Evolutionary conservation across 768 basidiomycete species (phyloP).

Genomic region (Tricholoma bakamatsutake): DNA sequence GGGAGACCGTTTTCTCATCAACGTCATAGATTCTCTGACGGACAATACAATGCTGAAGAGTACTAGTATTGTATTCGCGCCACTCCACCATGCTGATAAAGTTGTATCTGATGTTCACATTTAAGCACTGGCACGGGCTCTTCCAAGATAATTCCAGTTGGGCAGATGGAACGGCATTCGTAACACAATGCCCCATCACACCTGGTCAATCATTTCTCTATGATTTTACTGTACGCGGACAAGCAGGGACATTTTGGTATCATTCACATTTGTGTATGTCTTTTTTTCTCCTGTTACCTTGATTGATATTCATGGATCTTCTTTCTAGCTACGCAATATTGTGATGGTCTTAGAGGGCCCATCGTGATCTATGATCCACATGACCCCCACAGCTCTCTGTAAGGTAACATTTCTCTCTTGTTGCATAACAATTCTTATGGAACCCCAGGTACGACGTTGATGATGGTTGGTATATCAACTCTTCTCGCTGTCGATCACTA

Average conservation of each 20-base stretch:
- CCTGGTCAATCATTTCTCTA: constrained; percentile 34
- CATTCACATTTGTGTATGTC: constrained; percentile 24
- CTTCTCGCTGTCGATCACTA: too few species aligned
- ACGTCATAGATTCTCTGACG: constrained; percentile 17
- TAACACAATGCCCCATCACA: constrained; percentile 39
- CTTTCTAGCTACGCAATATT: constrained; percentile 39
- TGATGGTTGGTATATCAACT: constrained; percentile 1
- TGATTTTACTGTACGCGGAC: constrained; percentile 22
- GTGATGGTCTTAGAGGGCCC: constrained; percentile 35
- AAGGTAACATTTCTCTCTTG: constrained; percentile 15
- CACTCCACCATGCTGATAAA: constrained; percentile 4
- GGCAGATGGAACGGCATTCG: constrained; percentile 30
- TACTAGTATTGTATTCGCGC: constrained; percentile 21
- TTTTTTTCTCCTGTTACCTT: constrained; percentile 2
- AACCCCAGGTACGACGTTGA: constrained; percentile 13
- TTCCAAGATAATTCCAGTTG: constrained; percentile 31
- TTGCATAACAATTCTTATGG: too few species aligned
- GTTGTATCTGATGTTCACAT: not conserved
- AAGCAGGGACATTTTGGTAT: constrained; percentile 27
- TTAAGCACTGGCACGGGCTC: constrained; percentile 44
- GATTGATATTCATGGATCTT: constrained; percentile 19
- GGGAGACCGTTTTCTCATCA: constrained; percentile 19
- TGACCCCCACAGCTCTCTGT: constrained; percentile 27
- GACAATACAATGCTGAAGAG: constrained; percentile 17
- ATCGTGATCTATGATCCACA: constrained; percentile 33